These are phyloP conservation scores for Termitomyces sp. DNA, from an alignment of 768 basidiomycete genomes.

Conservation along the genomic window DNA sequence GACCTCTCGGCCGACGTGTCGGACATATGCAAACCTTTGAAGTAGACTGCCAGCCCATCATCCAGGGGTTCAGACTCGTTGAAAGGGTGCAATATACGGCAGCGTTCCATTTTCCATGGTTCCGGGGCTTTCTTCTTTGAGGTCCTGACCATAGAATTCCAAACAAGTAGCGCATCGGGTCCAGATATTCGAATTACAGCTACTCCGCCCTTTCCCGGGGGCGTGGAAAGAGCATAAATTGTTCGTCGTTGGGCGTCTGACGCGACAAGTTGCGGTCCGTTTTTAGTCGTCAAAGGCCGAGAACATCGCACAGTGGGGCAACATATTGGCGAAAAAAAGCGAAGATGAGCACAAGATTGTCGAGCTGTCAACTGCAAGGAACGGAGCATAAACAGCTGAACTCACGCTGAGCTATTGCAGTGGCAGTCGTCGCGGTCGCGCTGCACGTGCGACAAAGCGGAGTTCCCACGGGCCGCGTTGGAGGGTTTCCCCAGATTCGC, in stretches of 20 bases:
- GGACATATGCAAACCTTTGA: slow-evolving; percentile 52
- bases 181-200: slow-evolving; percentile 84
- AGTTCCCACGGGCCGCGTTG: slow-evolving; percentile 12
- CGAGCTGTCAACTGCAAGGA: background rate
- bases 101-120: slow-evolving; percentile 71
- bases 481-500: background rate
- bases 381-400: slow-evolving; percentile 6
- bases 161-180: slow-evolving; percentile 63
- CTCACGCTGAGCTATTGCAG: background rate
- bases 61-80: slow-evolving; percentile 60
- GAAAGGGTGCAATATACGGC: slow-evolving; percentile 63
- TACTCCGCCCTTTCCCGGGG: slow-evolving; percentile 82
- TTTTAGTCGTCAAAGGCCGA: slow-evolving; percentile 2
- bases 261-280: slow-evolving; percentile 18
- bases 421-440: background rate
- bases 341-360: background rate
- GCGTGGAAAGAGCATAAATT: slow-evolving; percentile 87
- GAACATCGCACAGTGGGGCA: background rate
- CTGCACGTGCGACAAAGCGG: slow-evolving; percentile 5
- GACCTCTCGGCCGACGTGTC: background rate
- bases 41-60: slow-evolving; percentile 80
- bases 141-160: slow-evolving; percentile 50
- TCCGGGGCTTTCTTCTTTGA: slow-evolving; percentile 33
- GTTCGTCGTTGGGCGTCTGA: slow-evolving; percentile 64
- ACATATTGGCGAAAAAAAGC: background rate